phyloP scores from a whole-genome alignment of 108 stramenopile genomes.

The Cyclotella atomus region DNA sequence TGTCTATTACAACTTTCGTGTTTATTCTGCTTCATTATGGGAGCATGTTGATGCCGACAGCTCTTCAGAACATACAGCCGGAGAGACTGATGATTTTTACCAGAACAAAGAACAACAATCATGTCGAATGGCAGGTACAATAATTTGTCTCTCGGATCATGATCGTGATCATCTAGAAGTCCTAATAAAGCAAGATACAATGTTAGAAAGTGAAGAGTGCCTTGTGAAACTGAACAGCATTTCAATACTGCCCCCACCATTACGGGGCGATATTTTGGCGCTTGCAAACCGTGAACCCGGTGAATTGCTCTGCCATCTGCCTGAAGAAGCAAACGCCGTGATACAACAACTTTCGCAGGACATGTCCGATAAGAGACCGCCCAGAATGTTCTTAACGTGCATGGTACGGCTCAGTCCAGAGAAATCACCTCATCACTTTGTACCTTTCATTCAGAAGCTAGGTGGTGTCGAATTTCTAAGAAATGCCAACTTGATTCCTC shows the following conservation, averaged over 20 bases:
- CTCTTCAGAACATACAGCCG: not conserved
- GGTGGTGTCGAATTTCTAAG: slow-evolving; percentile 26
- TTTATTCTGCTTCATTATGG: slow-evolving; percentile 34
- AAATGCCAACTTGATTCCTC: slow-evolving; percentile 19
- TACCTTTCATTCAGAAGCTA: slow-evolving; percentile 34
- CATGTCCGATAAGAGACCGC: not conserved
- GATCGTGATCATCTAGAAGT: slow-evolving; percentile 19
- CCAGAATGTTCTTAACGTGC: slow-evolving; percentile 46
- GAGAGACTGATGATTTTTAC: slow-evolving; percentile 37
- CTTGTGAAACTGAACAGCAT: slow-evolving; percentile 9
- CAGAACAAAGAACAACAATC: slow-evolving; percentile 43
- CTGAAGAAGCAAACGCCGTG: slow-evolving; percentile 13
- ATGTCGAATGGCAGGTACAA: slow-evolving; percentile 42
- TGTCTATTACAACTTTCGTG: slow-evolving; percentile 54
- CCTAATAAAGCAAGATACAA: slow-evolving; percentile 15
- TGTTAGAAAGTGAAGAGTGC: not conserved
- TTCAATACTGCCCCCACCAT: slow-evolving; percentile 44
- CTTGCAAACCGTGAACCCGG: slow-evolving; percentile 23
- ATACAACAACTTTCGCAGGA: not conserved
- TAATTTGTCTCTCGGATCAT: slow-evolving; percentile 49
- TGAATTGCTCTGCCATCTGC: slow-evolving; percentile 5
- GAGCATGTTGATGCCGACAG: not conserved
- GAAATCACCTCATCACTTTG: slow-evolving; percentile 48
- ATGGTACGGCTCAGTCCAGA: slow-evolving; percentile 56
- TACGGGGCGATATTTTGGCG: slow-evolving; percentile 49